Conservation (phyloP, 441 rosid species). For the Erodium trifolium region DNA sequence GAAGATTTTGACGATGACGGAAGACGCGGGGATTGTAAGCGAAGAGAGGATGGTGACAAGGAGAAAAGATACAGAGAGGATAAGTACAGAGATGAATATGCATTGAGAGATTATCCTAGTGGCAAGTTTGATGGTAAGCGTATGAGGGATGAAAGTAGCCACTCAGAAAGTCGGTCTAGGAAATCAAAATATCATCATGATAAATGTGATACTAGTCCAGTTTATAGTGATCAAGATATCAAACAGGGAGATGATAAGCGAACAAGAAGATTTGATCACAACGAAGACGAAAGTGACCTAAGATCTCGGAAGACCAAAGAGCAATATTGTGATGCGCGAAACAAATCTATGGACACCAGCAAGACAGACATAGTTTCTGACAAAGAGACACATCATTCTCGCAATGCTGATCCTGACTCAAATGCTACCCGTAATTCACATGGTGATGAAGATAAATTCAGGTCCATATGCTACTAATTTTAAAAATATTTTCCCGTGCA, state of each 20-base stretch:
- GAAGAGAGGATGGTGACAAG: slow-evolving; percentile 6
- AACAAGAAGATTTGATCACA: not conserved
- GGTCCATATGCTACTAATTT: not conserved
- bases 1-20: not conserved
- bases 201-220: slow-evolving; percentile 1
- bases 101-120: not conserved
- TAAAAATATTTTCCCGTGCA: not conserved
- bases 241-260: slow-evolving; percentile 1
- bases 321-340: slow-evolving; percentile 1
- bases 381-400: slow-evolving; percentile 3
- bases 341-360: slow-evolving; percentile 2
- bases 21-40: not conserved
- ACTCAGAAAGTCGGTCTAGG: slow-evolving; percentile 1
- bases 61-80: slow-evolving; percentile 1
- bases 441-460: not conserved
- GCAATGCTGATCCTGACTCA: not conserved
- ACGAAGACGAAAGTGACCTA: not conserved
- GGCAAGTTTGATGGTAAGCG: slow-evolving; percentile 7
- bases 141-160: slow-evolving; percentile 5
- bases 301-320: slow-evolving; percentile 4
- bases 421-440: slow-evolving; percentile 5
- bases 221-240: slow-evolving; percentile 4
- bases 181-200: slow-evolving; percentile 1
- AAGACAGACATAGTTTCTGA: not conserved
- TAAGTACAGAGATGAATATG: slow-evolving; percentile 3